phyloP scores from a whole-genome alignment of 2,329 filamentous ascomycete genomes.

The Ceratocystis huliohia region DNA sequence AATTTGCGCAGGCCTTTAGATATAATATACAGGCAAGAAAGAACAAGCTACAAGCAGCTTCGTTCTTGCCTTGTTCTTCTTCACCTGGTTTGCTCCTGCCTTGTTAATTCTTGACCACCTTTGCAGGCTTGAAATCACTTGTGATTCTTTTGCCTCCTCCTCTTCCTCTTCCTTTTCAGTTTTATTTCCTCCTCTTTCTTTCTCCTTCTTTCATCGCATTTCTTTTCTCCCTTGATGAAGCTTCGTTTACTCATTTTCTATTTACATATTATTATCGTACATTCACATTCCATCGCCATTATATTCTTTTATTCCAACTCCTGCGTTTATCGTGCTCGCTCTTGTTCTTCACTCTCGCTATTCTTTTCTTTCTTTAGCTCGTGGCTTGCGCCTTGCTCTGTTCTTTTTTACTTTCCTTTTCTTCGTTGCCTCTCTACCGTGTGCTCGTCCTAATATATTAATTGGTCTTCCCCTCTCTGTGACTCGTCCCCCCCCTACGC shows the following conservation, averaged over 20 bases:
- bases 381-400: neutral
- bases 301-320: neutral
- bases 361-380: neutral
- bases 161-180: neutral
- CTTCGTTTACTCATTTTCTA: neutral
- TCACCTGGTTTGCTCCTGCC: neutral
- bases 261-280: neutral
- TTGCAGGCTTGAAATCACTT: neutral
- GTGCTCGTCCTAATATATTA: neutral
- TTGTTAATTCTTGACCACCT: constrained; percentile 1
- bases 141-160: neutral
- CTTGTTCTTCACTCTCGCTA: neutral
- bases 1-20: neutral
- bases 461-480: neutral
- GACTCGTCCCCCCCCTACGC: neutral
- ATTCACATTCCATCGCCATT: neutral
- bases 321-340: neutral
- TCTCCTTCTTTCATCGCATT: neutral
- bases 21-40: neutral
- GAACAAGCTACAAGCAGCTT: neutral
- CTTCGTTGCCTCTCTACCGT: neutral
- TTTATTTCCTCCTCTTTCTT: neutral
- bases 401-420: neutral
- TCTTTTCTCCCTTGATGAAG: neutral
- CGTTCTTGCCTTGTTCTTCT: neutral